Conservation (phyloP, 352 stramenopile species). For the Globisporangium megalacanthum region DNA sequence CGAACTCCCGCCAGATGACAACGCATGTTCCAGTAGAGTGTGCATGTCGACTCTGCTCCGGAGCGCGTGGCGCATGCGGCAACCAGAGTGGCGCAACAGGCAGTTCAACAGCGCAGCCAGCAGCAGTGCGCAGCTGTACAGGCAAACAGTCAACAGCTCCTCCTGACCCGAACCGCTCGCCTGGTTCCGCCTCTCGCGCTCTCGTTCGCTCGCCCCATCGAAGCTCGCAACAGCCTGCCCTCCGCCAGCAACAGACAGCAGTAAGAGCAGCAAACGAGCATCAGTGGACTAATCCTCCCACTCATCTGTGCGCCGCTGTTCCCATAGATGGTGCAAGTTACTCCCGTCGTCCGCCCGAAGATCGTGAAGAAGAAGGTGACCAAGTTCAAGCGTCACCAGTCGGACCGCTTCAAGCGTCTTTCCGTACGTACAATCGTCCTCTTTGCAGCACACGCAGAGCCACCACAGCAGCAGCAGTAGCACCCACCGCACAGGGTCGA, state of each 20-base stretch:
- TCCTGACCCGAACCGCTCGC: too few relatives aligned
- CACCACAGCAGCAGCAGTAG: background rate
- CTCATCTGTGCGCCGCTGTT: conserved; percentile 1
- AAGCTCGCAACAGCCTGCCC: too few relatives aligned
- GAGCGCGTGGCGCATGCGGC: background rate
- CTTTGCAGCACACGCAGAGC: background rate
- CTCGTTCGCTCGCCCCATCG: too few relatives aligned
- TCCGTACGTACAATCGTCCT: conserved; percentile 49
- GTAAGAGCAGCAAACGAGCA: background rate
- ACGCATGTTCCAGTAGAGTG: background rate
- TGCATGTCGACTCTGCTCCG: too few relatives aligned
- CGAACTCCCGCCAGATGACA: too few relatives aligned
- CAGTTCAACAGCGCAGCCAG: too few relatives aligned
- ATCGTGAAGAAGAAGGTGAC: conserved; percentile 99
- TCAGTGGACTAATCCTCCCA: background rate
- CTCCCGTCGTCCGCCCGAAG: conserved; percentile 82
- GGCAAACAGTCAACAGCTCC: too few relatives aligned
- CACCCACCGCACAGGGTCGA: background rate
- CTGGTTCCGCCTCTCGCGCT: too few relatives aligned
- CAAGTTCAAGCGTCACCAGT: conserved; percentile 99
- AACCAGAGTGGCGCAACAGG: background rate
- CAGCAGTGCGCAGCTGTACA: too few relatives aligned
- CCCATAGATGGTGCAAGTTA: conserved; percentile 87
- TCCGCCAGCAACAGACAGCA: background rate
- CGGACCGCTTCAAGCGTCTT: conserved; percentile 98